Base-by-base conservation (phyloP, 345 rosid genomes). In the Euphorbia pulcherrima region DNA sequence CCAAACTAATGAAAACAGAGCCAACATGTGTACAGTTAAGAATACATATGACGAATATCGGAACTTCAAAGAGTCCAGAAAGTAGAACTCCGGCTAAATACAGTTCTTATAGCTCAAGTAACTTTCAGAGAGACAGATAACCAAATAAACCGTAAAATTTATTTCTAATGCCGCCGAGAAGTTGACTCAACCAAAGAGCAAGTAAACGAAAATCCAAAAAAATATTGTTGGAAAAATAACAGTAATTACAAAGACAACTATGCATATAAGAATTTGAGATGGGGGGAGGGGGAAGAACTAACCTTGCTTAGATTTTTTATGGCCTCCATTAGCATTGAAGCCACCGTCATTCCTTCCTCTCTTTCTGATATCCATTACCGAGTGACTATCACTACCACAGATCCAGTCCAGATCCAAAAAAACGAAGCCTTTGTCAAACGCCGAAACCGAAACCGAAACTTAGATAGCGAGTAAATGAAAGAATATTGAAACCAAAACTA, bases 261-360 rank as follows among this genome's bases (percentile, higher is more conserved):
- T 9, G 10, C 10, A 39, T 39, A 39, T 9, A 6, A 39, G 44
- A 39, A 12, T 6, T 39, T 6, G 44, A 50, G 13, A 18, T 1
- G 8, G 54, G 1, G 18, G 39, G 5, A 47, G 23, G 23, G 28
- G 10, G 20, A 63, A 51, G 65, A 70, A 54, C 62, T 59, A 41
- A 88, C 92, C 92, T 84, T 81, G 84, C 71, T 75, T 85, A 46
- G 81, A 81, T 77, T 73, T 88, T 77, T 88, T 88, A 30, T 51
- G 12, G 23, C 88, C 85, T 54, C 86, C 90, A 77, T 81, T 81
- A 58, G 81, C 83, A 60, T 79, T 88, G 28, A 70, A 65, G 63
- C 80, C 72, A n/a, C 64, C 60, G 9, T 84, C 86, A 27, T 27
- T 62, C 80, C 87, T 87, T 52, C 81, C 78, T 80, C 97, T 83